Conservation (phyloP, 2,329 filamentous ascomycete genomes). For the Scleromitrula shiraiana region DNA sequence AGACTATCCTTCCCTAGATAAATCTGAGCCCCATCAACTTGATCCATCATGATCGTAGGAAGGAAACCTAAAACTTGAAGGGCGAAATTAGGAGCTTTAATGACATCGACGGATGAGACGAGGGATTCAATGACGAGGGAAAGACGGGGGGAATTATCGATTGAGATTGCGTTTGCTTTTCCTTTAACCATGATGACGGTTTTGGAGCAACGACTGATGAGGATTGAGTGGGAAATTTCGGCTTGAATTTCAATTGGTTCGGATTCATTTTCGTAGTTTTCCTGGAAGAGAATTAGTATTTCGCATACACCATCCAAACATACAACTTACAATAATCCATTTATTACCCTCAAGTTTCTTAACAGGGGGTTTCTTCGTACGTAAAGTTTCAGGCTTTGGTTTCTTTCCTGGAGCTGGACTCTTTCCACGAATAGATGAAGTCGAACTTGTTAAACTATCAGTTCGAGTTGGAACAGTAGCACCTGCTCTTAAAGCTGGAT, state of each 20-base stretch:
- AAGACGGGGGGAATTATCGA: slow-evolving; percentile 81
- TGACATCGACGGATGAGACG: slow-evolving; percentile 85
- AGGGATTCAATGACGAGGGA: slow-evolving; percentile 84
- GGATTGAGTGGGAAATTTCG: slow-evolving; percentile 75
- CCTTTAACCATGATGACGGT: slow-evolving; percentile 81
- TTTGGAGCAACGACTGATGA: slow-evolving; percentile 88
- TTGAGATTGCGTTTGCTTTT: slow-evolving; percentile 93
- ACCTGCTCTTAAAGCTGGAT: slow-evolving; percentile 71
- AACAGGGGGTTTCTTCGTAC: slow-evolving; percentile 70
- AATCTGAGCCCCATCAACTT: slow-evolving; percentile 82
- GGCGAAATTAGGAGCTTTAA: slow-evolving; percentile 91
- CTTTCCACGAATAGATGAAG: slow-evolving; percentile 55
- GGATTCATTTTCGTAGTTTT: slow-evolving; percentile 77
- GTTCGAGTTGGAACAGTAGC: slow-evolving; percentile 59
- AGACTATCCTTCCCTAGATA: slow-evolving; percentile 78
- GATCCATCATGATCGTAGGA: slow-evolving; percentile 84
- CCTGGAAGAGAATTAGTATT: slow-evolving; percentile 39
- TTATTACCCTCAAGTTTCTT: slow-evolving; percentile 83
- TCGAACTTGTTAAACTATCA: slow-evolving; percentile 43
- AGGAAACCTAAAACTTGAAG: slow-evolving; percentile 82
- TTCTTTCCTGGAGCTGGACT: slow-evolving; percentile 84
- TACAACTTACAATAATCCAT: slow-evolving; percentile 68
- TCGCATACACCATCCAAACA: neutral
- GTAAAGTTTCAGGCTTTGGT: slow-evolving; percentile 79
- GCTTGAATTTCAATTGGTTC: slow-evolving; percentile 75